A percentile compares a stretch with the other conserved stretches of the same genome.
Conservation (phyloP, 1,284 basidiomycete genomes). For the Ustilago xerochloae region DNA sequence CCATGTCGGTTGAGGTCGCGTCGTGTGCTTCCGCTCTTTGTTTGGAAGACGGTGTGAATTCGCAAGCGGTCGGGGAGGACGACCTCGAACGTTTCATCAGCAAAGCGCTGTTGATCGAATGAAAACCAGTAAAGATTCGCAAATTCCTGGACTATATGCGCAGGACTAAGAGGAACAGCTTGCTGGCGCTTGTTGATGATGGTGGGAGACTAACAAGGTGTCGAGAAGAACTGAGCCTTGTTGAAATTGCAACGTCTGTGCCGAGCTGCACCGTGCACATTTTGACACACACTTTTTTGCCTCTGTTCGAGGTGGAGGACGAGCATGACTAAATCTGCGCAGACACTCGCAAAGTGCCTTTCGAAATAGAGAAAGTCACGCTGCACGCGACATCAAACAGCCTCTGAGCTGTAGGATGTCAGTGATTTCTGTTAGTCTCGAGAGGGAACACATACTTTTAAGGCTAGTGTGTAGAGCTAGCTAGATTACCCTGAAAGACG, state of each 20-base stretch:
- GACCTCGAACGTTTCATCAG: constrained; percentile 48
- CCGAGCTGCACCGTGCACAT: constrained; percentile 21
- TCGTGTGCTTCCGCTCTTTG: neutral
- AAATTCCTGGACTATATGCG: neutral
- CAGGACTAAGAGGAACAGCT: neutral
- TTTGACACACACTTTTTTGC: neutral
- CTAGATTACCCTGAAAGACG: neutral
- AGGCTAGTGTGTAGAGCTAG: no score
- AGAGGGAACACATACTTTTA: neutral
- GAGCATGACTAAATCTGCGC: constrained; percentile 1
- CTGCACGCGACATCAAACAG: constrained; percentile 32
- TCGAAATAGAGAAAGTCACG: no score
- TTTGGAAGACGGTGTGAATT: constrained; percentile 9
- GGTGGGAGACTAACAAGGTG: neutral
- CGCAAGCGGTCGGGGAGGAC: constrained; percentile 18
- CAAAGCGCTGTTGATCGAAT: neutral
- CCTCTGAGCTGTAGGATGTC: no score
- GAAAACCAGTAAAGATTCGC: neutral
- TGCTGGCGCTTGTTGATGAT: neutral
- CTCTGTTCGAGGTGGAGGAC: no score
- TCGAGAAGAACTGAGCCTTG: constrained; percentile 7
- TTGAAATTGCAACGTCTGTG: neutral
- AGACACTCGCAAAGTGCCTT: neutral
- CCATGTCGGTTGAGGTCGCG: constrained; percentile 26
- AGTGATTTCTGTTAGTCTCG: no score